Percentiles rank a stretch among this genome's conserved stretches.
Conservation (phyloP, 176 grass and related monocot genomes). For the Oryza rufipogon region DNA sequence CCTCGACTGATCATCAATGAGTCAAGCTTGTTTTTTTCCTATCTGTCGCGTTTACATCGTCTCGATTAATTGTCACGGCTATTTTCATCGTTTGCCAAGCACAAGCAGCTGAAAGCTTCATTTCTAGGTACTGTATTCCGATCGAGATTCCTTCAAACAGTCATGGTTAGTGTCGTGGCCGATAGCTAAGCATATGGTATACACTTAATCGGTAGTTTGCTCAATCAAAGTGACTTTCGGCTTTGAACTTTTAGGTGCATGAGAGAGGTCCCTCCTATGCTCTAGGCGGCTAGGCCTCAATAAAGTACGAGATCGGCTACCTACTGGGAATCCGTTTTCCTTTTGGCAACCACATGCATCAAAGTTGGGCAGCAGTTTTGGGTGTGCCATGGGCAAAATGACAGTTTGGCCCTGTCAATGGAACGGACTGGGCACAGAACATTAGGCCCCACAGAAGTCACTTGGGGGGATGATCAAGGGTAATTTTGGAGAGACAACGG, state of each 20-base stretch:
- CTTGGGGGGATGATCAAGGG: constrained; percentile 28
- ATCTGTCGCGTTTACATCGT: background rate
- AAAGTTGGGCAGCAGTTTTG: constrained; percentile 32
- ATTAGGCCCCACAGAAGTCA: constrained; percentile 20
- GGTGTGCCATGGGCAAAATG: constrained; percentile 33
- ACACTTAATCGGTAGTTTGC: constrained; percentile 12
- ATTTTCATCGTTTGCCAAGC: constrained; percentile 12
- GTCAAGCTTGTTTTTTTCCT: constrained; percentile 6
- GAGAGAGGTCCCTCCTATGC: constrained; percentile 21
- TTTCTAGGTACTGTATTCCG: background rate
- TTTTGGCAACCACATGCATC: constrained; percentile 39
- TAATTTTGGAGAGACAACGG: constrained; percentile 33
- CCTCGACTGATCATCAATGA: constrained; percentile 39
- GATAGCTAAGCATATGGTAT: background rate
- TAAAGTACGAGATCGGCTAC: constrained; percentile 45
- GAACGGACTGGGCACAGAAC: constrained; percentile 3
- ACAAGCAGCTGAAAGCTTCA: background rate
- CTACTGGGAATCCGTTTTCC: constrained; percentile 36
- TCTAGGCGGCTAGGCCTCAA: constrained; percentile 1
- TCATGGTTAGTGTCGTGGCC: background rate
- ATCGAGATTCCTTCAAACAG: background rate
- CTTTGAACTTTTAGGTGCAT: constrained; percentile 35
- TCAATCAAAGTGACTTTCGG: constrained; percentile 52
- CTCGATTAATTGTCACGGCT: background rate
- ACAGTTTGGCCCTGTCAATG: constrained; percentile 22